These are phyloP conservation scores for Agrocybe pediades DNA, from an alignment of 768 basidiomycete species.

Conservation along the genomic window DNA sequence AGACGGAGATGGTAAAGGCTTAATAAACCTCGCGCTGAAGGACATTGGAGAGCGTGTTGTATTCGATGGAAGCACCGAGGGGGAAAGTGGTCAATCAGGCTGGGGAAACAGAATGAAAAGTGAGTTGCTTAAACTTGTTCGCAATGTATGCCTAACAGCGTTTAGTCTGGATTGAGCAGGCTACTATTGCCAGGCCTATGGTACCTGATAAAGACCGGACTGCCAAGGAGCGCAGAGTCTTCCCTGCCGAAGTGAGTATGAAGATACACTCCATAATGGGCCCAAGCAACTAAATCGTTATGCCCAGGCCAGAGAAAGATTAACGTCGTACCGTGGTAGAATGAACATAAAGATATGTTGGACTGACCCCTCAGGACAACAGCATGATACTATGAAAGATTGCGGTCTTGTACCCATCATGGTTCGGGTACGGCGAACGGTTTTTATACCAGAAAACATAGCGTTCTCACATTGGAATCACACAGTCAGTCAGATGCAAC, in stretches of 20 bases:
- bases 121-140: slow-evolving; percentile 43
- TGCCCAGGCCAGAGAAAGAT: slow-evolving; percentile 92
- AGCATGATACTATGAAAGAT: slow-evolving; percentile 74
- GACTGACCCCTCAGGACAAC: slow-evolving; percentile 72
- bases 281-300: too few relatives aligned
- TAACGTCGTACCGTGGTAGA: slow-evolving; percentile 88
- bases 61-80: slow-evolving; percentile 73
- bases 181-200: slow-evolving; percentile 82
- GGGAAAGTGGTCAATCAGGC: slow-evolving; percentile 51
- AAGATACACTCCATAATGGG: too few relatives aligned
- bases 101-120: slow-evolving; percentile 88
- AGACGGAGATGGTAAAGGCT: slow-evolving; percentile 76
- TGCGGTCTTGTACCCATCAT: slow-evolving; percentile 95
- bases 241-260: slow-evolving; percentile 78
- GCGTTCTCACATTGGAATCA: neutral
- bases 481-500: slow-evolving; percentile 89
- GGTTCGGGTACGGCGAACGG: slow-evolving; percentile 76
- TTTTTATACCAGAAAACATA: neutral
- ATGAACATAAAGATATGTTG: slow-evolving; percentile 89
- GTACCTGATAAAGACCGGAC: slow-evolving; percentile 81
- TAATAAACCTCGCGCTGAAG: slow-evolving; percentile 75
- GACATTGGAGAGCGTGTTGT: slow-evolving; percentile 93
- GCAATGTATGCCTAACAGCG: slow-evolving; percentile 10
- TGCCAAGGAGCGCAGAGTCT: slow-evolving; percentile 76
- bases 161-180: slow-evolving; percentile 91